Percentiles rank a stretch among this genome's conserved stretches.
Evolutionary conservation across 106 monocot species (phyloP).

Genomic region (Apostasia ramifera): DNA sequence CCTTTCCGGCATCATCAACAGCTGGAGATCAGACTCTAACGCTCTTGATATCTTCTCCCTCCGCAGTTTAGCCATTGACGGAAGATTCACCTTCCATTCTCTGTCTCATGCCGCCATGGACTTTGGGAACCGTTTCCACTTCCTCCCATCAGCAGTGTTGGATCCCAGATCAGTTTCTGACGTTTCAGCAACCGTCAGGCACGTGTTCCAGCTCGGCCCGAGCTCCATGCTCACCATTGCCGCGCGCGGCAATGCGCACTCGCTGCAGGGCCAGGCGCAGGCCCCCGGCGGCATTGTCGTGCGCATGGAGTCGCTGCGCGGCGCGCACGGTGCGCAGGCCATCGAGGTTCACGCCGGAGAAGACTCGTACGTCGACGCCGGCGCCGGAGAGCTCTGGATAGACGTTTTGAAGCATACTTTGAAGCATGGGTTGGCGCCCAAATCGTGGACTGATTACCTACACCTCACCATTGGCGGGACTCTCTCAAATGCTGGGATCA

Average conservation of each 20-base stretch:
- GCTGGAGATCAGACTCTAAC: slow-evolving; percentile 20
- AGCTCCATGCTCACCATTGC: slow-evolving; percentile 42
- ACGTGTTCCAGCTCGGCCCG: slow-evolving; percentile 37
- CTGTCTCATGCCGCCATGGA: slow-evolving; percentile 38
- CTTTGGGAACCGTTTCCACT: slow-evolving; percentile 57
- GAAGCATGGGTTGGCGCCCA: slow-evolving; percentile 50
- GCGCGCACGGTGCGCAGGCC: background rate
- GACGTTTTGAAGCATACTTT: slow-evolving; percentile 37
- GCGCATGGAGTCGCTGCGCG: slow-evolving; percentile 33
- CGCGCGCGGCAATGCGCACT: slow-evolving; percentile 54
- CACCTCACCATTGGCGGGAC: slow-evolving; percentile 67
- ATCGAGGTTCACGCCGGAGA: slow-evolving; percentile 9
- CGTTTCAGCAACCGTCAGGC: slow-evolving; percentile 33
- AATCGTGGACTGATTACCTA: slow-evolving; percentile 73
- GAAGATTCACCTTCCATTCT: slow-evolving; percentile 43
- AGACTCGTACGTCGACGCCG: slow-evolving; percentile 27
- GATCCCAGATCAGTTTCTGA: slow-evolving; percentile 50
- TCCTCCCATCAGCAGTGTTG: slow-evolving; percentile 42
- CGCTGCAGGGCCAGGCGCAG: slow-evolving; percentile 56
- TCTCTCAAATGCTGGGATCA: slow-evolving; percentile 62
- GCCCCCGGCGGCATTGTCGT: slow-evolving; percentile 48
- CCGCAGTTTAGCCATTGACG: slow-evolving; percentile 18
- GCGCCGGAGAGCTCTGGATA: slow-evolving; percentile 52
- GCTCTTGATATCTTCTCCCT: slow-evolving; percentile 23
- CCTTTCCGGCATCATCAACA: slow-evolving; percentile 29